A percentile compares a stretch with the other conserved stretches of the same genome.
Evolutionary conservation across 345 rosid species (phyloP).

Genomic region (Populus davidiana): DNA sequence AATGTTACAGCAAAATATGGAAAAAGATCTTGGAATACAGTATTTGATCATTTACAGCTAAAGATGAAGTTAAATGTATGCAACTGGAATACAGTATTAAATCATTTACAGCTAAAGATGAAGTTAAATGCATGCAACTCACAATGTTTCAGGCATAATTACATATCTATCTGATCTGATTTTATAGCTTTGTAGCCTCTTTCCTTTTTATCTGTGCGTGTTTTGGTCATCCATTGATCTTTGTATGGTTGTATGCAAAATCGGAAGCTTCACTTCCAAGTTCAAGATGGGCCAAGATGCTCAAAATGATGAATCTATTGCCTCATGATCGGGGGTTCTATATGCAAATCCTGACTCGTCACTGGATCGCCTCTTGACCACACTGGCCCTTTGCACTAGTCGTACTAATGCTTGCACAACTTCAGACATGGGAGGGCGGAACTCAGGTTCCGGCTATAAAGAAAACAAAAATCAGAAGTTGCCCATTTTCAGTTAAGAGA

Average conservation of each 20-base stretch:
- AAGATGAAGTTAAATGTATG: not conserved
- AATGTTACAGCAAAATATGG: not conserved
- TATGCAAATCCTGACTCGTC: conserved; percentile 85
- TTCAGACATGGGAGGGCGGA: conserved; percentile 98
- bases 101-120: conserved; percentile 13
- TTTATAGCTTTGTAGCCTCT: not conserved
- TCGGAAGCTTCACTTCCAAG: conserved; percentile 10
- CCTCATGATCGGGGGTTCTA: conserved; percentile 84
- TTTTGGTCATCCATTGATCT: conserved; percentile 9
- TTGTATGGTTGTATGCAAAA: conserved; percentile 8
- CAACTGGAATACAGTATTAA: conserved; percentile 3
- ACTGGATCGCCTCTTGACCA: conserved; percentile 71
- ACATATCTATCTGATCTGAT: conserved; percentile 13
- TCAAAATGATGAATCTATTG: conserved; percentile 55
- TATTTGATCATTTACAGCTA: conserved; percentile 16
- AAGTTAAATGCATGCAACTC: not conserved
- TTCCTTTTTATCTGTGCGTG: not conserved
- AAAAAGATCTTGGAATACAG: conserved; percentile 6
- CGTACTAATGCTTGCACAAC: conserved; percentile 94
- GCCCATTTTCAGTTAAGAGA: not conserved
- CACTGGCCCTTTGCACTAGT: conserved; percentile 89
- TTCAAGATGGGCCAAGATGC: conserved; percentile 5
- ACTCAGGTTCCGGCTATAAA: conserved; percentile 91
- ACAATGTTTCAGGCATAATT: conserved; percentile 21
- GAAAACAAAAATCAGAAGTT: not conserved